A percentile compares a stretch with the other conserved stretches of the same genome.
phyloP scores from a whole-genome alignment of 345 rosid species.

The Populus deltoides region DNA sequence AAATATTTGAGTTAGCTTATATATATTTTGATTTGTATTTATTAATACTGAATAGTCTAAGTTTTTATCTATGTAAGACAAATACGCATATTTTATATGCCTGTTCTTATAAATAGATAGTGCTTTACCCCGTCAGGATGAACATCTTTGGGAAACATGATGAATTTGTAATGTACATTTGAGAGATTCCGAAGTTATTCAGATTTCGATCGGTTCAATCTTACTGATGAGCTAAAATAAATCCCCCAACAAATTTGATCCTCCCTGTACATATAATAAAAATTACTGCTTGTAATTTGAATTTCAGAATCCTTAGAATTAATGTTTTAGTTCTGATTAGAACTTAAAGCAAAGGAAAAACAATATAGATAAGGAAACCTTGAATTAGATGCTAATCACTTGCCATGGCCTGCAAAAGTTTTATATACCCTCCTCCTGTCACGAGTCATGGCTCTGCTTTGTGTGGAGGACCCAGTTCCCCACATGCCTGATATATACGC shows the following conservation, averaged over 20 bases:
- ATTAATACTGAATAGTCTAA: accelerated
- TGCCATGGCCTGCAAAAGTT: neutral
- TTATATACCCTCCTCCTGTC: too few species aligned
- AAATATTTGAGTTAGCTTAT: too few species aligned
- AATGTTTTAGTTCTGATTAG: neutral
- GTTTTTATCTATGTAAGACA: too few species aligned
- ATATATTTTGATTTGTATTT: too few species aligned
- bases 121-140: too few species aligned
- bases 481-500: neutral
- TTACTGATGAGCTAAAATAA: too few species aligned
- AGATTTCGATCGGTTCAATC: neutral
- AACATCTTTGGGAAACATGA: neutral
- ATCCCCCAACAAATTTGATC: neutral
- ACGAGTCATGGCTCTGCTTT: too few species aligned
- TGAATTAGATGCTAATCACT: neutral
- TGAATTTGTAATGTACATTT: neutral
- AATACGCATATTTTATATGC: too few species aligned
- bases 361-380: neutral
- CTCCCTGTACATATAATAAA: too few species aligned
- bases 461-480: too few species aligned
- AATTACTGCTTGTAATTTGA: neutral
- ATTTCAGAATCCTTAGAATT: neutral
- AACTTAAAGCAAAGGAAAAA: too few species aligned
- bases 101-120: too few species aligned
- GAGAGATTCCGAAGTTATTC: neutral